phyloP scores from a whole-genome alignment of 2,329 filamentous ascomycete genomes.

The Aspergillus fumigatus region DNA sequence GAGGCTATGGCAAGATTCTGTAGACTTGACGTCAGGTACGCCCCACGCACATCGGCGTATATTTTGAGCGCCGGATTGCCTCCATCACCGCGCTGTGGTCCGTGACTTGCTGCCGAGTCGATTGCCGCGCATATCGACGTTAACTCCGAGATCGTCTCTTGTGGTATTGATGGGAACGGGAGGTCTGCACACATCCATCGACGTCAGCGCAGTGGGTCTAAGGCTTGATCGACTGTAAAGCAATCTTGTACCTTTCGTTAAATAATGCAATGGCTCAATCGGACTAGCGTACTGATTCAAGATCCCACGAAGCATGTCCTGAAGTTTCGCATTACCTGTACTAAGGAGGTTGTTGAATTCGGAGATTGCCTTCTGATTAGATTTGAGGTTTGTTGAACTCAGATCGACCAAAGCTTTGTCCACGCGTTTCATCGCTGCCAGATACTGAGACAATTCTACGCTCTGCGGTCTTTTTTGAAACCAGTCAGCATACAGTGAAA shows the following conservation, averaged over 20 bases:
- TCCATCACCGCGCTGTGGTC: slow-evolving; percentile 46
- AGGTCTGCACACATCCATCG: slow-evolving; percentile 40
- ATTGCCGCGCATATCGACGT: slow-evolving; percentile 76
- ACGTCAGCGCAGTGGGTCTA: slow-evolving; percentile 28
- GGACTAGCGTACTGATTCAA: slow-evolving; percentile 73
- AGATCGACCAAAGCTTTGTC: slow-evolving; percentile 80
- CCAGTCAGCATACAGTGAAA: not conserved
- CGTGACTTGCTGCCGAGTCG: slow-evolving; percentile 55
- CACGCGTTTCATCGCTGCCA: slow-evolving; percentile 83
- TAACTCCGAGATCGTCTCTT: slow-evolving; percentile 70
- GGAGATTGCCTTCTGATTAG: slow-evolving; percentile 82
- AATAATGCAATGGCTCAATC: slow-evolving; percentile 84
- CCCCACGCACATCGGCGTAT: slow-evolving; percentile 80
- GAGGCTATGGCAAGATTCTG: slow-evolving; percentile 85
- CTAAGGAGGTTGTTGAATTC: slow-evolving; percentile 75
- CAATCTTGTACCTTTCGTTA: slow-evolving; percentile 69
- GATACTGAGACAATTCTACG: slow-evolving; percentile 76
- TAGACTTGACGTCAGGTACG: slow-evolving; percentile 77
- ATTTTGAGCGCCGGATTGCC: slow-evolving; percentile 73
- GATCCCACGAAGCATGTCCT: slow-evolving; percentile 75
- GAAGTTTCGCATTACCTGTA: slow-evolving; percentile 74
- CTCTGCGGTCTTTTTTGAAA: slow-evolving; percentile 60
- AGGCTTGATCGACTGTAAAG: not conserved
- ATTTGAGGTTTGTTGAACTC: slow-evolving; percentile 81
- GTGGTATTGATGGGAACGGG: slow-evolving; percentile 74